Evolutionary conservation across 2,329 filamentous ascomycete genomes (phyloP).

Genomic region (Scedosporium boydii): DNA sequence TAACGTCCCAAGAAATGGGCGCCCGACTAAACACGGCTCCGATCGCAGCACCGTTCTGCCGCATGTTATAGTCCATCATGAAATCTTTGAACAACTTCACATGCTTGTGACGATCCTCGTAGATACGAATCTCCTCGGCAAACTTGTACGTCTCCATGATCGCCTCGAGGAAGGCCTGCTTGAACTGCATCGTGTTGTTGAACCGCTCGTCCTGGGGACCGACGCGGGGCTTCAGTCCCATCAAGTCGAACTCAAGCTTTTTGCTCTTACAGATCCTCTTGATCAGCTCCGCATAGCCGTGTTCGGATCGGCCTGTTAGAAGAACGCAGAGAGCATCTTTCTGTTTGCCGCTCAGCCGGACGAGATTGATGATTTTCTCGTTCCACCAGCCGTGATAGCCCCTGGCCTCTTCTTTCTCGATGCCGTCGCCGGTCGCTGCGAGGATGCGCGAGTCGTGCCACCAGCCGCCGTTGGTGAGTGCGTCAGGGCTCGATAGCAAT

Average conservation of each 20-base stretch:
- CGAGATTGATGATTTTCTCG: slow-evolving; percentile 74
- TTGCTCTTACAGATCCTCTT: slow-evolving; percentile 72
- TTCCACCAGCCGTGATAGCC: slow-evolving; percentile 97
- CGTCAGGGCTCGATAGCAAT: slow-evolving; percentile 63
- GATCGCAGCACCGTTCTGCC: slow-evolving; percentile 24
- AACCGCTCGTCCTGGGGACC: slow-evolving; percentile 75
- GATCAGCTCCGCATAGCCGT: slow-evolving; percentile 67
- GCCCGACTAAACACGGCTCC: slow-evolving; percentile 43
- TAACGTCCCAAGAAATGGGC: slow-evolving; percentile 67
- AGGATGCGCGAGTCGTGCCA: slow-evolving; percentile 92
- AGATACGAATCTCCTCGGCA: slow-evolving; percentile 73
- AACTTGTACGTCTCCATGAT: slow-evolving; percentile 77
- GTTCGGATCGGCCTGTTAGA: slow-evolving; percentile 76
- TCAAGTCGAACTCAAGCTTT: slow-evolving; percentile 76
- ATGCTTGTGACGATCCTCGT: slow-evolving; percentile 57
- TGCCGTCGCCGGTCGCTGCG: slow-evolving; percentile 72
- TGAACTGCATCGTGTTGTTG: slow-evolving; percentile 79
- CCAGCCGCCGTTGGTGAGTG: slow-evolving; percentile 81
- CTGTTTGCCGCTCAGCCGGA: slow-evolving; percentile 71
- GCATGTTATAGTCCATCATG: slow-evolving; percentile 63
- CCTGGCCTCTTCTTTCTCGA: slow-evolving; percentile 69
- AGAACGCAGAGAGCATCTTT: slow-evolving; percentile 78
- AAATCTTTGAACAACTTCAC: slow-evolving; percentile 80
- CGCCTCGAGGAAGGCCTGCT: slow-evolving; percentile 72
- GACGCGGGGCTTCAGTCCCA: slow-evolving; percentile 76